Evolutionary conservation across 305 asterid genomes (phyloP).

Genomic region (Plantago lanceolata): DNA sequence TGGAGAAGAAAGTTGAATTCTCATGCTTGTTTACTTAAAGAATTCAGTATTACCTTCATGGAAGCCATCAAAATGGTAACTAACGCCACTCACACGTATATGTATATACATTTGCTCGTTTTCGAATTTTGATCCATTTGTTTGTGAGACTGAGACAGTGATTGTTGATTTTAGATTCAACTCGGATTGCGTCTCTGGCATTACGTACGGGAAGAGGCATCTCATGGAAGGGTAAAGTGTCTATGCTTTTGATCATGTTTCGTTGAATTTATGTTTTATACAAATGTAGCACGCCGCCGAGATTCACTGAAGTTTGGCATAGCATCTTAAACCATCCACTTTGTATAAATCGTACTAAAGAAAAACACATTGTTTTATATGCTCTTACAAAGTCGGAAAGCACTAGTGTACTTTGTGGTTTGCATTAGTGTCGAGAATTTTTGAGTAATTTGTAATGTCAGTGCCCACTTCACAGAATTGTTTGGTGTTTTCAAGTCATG

Average conservation of each 20-base stretch:
- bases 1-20: conserved; percentile 90
- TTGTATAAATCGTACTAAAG: no score
- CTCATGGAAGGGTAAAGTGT: conserved; percentile 86
- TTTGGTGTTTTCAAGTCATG: not conserved
- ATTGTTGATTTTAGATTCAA: conserved; percentile 53
- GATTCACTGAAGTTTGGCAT: no score
- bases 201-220: conserved; percentile 93
- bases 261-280: conserved; percentile 5
- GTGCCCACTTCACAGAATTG: not conserved
- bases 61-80: conserved; percentile 95
- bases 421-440: no score
- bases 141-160: conserved; percentile 21
- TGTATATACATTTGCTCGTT: conserved; percentile 17
- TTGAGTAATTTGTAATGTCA: not conserved
- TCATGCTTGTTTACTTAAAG: conserved; percentile 80
- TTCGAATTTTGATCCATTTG: conserved; percentile 13
- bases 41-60: conserved; percentile 84
- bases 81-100: not conserved
- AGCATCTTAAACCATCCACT: no score
- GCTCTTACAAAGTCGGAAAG: no score
- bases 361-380: no score
- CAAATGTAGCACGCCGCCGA: not conserved
- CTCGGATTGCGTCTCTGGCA: conserved; percentile 93
- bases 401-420: no score
- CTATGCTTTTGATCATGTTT: conserved; percentile 18